These are phyloP conservation scores for Gastrolobium villosum DNA, from an alignment of 306 rosid genomes.

Conservation along the genomic window DNA sequence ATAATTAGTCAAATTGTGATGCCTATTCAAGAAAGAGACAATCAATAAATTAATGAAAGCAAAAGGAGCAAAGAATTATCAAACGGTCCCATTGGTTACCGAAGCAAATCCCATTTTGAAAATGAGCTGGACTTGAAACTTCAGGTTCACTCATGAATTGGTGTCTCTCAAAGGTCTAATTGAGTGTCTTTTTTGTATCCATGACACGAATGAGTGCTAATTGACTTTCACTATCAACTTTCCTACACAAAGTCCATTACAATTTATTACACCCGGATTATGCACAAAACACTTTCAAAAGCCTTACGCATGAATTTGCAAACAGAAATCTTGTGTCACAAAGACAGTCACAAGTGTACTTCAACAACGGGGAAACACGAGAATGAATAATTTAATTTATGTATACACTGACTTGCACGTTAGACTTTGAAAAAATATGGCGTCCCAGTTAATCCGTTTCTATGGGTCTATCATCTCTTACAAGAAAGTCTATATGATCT, in stretches of 20 bases:
- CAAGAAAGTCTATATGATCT: conserved; percentile 49
- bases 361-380: conserved; percentile 24
- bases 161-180: conserved; percentile 47
- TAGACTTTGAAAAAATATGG: conserved; percentile 29
- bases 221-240: conserved; percentile 8
- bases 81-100: conserved; percentile 39
- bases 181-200: conserved; percentile 50
- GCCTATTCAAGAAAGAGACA: conserved; percentile 41
- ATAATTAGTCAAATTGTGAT: conserved; percentile 45
- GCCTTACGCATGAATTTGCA: conserved; percentile 4
- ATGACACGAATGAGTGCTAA: conserved; percentile 20
- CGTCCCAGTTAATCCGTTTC: conserved; percentile 41
- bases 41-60: conserved; percentile 6
- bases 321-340: conserved; percentile 31
- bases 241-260: conserved; percentile 4
- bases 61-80: conserved; percentile 21
- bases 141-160: conserved; percentile 51
- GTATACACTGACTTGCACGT: conserved; percentile 50
- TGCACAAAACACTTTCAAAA: conserved; percentile 33
- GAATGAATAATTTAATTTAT: conserved; percentile 37
- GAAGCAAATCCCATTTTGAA: conserved; percentile 40
- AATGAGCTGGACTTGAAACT: conserved; percentile 64
- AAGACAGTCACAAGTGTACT: conserved; percentile 1
- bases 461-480: conserved; percentile 49
- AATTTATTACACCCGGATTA: conserved; percentile 41